phyloP scores from a whole-genome alignment of 2,329 filamentous ascomycete species.

The Cladosporium colombiae region DNA sequence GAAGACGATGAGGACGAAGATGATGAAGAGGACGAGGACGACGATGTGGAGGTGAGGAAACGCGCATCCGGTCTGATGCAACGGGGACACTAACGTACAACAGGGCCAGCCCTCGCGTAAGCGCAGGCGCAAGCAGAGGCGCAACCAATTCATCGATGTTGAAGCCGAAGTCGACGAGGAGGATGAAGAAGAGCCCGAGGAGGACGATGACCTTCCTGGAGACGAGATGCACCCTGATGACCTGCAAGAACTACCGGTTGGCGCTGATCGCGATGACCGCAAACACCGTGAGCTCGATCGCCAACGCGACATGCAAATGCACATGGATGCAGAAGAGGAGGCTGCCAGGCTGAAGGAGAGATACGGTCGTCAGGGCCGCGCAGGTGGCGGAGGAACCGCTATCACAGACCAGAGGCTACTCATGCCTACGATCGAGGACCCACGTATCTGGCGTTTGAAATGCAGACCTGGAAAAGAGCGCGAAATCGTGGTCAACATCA shows the following conservation, averaged over 20 bases:
- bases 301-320: conserved; percentile 80
- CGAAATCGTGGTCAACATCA: conserved; percentile 83
- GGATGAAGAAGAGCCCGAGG: conserved; percentile 83
- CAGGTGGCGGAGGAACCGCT: conserved; percentile 64
- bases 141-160: conserved; percentile 91
- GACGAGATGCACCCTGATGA: conserved; percentile 91
- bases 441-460: conserved; percentile 90
- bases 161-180: conserved; percentile 97
- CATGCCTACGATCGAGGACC: conserved; percentile 90
- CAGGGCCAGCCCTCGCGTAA: conserved; percentile 74
- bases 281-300: conserved; percentile 93
- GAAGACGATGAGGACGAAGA: conserved; percentile 40
- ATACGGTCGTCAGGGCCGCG: conserved; percentile 74
- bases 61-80: not conserved
- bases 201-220: conserved; percentile 83
- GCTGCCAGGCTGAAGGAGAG: conserved; percentile 83
- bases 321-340: conserved; percentile 90
- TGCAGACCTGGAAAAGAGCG: conserved; percentile 95
- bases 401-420: conserved; percentile 83
- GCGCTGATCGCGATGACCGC: conserved; percentile 82
- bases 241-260: conserved; percentile 70
- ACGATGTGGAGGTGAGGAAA: conserved; percentile 20
- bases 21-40: conserved; percentile 36
- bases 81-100: conserved; percentile 35
- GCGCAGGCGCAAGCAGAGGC: conserved; percentile 69